A percentile compares a stretch with the other conserved stretches of the same genome.
Evolutionary conservation across 768 basidiomycete species (phyloP).

Genomic region (Auricularia auricula-judae): DNA sequence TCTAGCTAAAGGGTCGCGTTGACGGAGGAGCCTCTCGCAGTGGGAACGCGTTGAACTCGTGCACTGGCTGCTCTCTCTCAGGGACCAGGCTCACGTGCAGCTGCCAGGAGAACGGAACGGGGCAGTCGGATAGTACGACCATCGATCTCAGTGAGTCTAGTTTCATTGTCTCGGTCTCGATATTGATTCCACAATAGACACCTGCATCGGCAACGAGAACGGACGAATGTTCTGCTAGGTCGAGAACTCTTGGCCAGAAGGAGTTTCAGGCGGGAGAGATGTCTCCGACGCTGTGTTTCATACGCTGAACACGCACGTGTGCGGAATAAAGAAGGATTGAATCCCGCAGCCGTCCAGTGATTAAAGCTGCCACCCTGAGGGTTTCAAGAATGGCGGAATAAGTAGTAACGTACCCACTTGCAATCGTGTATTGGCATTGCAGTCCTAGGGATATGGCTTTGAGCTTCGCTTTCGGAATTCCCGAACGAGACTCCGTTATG

Average conservation of each 20-base stretch:
- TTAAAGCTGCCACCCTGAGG: too few species aligned
- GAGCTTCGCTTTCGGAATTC: too few species aligned
- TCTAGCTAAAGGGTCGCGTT: too few species aligned
- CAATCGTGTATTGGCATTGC: too few species aligned
- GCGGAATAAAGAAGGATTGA: too few species aligned
- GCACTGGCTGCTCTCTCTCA: not conserved
- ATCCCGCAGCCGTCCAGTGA: too few species aligned
- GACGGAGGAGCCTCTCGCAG: not conserved
- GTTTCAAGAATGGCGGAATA: too few species aligned
- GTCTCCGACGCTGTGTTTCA: too few species aligned
- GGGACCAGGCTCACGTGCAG: not conserved
- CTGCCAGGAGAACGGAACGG: not conserved
- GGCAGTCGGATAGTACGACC: not conserved
- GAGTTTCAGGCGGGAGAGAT: not conserved
- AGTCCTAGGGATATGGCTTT: too few species aligned
- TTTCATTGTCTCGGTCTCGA: not conserved
- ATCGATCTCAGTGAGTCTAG: not conserved
- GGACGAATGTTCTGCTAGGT: not conserved
- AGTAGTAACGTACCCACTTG: too few species aligned
- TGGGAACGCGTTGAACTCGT: not conserved
- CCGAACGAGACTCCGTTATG: too few species aligned
- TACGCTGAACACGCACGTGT: too few species aligned
- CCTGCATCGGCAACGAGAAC: not conserved
- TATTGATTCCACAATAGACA: not conserved
- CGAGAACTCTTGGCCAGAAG: not conserved